phyloP scores from a whole-genome alignment of 306 rosid genomes.

The Lathyrus oleraceus region DNA sequence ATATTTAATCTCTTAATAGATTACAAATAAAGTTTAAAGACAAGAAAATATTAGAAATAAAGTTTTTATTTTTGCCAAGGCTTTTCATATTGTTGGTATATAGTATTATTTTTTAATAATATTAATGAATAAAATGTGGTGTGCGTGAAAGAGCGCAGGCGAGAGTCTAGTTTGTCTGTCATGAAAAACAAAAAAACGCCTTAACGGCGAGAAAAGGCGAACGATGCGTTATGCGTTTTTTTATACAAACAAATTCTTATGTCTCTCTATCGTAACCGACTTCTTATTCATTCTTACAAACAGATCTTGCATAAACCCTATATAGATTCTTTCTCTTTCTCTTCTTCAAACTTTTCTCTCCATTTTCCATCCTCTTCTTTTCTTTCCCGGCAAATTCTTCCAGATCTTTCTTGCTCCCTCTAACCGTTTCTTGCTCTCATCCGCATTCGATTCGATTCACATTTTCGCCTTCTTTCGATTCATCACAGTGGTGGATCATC shows the following conservation, averaged over 20 bases:
- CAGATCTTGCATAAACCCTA: conserved; percentile 64
- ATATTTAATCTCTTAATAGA: too few relatives aligned
- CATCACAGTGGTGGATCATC: conserved; percentile 1
- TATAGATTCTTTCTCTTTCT: background rate
- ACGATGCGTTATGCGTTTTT: conserved; percentile 2
- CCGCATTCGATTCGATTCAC: conserved; percentile 6
- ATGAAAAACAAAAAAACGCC: conserved; percentile 27
- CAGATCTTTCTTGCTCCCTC: background rate
- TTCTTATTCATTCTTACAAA: background rate
- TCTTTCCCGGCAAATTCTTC: conserved; percentile 36
- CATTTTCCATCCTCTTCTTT: background rate
- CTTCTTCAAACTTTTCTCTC: conserved; percentile 36
- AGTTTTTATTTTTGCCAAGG: too few relatives aligned
- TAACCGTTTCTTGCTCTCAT: conserved; percentile 30
- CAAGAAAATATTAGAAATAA: too few relatives aligned
- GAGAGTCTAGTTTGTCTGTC: background rate
- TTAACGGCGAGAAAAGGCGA: background rate
- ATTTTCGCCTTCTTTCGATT: conserved; percentile 15
- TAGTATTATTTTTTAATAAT: background rate
- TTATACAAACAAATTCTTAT: background rate
- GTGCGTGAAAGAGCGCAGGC: background rate
- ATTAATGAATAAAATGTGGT: background rate
- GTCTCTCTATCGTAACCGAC: conserved; percentile 39
- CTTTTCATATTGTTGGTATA: too few relatives aligned
- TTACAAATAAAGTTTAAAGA: too few relatives aligned